Base-by-base conservation (phyloP, 108 stramenopile species). In the Hondaea fermentalgiana region DNA sequence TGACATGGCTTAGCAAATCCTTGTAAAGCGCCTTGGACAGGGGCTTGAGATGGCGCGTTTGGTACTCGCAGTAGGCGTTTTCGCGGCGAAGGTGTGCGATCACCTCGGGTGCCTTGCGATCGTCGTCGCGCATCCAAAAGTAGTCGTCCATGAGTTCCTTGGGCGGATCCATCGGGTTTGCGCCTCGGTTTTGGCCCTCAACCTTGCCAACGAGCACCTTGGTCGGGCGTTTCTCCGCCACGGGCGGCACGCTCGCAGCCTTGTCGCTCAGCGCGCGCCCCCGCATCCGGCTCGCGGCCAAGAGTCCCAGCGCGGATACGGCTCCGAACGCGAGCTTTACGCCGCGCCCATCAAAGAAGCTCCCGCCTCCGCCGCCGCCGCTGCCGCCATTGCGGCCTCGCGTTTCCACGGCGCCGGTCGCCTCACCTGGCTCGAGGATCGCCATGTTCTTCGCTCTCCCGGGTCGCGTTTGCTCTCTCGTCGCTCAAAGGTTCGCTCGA, bases 61-160 rank as follows among this genome's bases (percentile, higher is more conserved):
- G 58, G 17, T 35, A 87, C 83, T 94, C 90, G 5, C 95, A 93
- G 89, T 96, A 98, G 35, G 87, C 91, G 90, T 98, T 98, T 92
- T 98, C 98, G 10, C 93, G 91, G 12, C 89, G 87, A 42, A 98
- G 89, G 90, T 97, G 96, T 23, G 91, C 89, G 12, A 97, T 59
- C 72, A 98, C 95, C 90, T 97, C 96, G 43, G 93, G 64, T 44
- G 95, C 93, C 28, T 92, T 92, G 19, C 98, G 94, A 28, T 91
- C 89, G 51, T 97, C 96, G 90, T 97, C 96, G 14, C 98, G 94
- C 89, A 98, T 91, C 97, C 97, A 98, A 28, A 95, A 97, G 92
- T 96, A 97, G 14, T 96, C 96, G 93, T 97, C 95, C 5, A 92
- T 89, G 28, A 96, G 87, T 21, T 89, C 42, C 12, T 92, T 90